Percentiles rank a stretch among this genome's conserved stretches.
These are phyloP conservation scores for Ramaria rubella DNA, from an alignment of 768 basidiomycete species.

Conservation along the genomic window DNA sequence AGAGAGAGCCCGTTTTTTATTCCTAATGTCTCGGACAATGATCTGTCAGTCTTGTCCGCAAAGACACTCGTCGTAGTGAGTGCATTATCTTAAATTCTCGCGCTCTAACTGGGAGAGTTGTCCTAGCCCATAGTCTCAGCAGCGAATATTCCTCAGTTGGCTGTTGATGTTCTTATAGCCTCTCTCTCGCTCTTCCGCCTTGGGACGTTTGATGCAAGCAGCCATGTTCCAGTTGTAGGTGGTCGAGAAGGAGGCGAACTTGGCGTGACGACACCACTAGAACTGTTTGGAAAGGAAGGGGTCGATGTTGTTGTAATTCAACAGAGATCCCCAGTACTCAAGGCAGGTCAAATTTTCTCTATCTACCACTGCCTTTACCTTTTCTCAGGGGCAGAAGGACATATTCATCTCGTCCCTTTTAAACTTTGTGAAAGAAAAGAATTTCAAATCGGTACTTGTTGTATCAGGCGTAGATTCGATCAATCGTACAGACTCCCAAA, in stretches of 20 bases:
- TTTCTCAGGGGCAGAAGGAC: constrained; percentile 53
- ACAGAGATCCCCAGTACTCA: constrained; percentile 73
- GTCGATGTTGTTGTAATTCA: constrained; percentile 57
- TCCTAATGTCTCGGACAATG: neutral
- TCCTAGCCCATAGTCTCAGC: constrained; percentile 65
- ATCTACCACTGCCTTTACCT: neutral
- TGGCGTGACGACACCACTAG: constrained; percentile 68
- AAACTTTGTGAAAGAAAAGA: constrained; percentile 46
- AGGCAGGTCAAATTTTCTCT: constrained; percentile 38
- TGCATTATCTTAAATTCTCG: neutral
- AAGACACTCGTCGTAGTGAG: constrained; percentile 2
- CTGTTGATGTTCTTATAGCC: constrained; percentile 66
- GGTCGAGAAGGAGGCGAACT: constrained; percentile 53
- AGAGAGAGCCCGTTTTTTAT: neutral
- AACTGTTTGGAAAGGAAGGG: constrained; percentile 57
- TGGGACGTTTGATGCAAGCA: constrained; percentile 56
- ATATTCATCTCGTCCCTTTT: constrained; percentile 55
- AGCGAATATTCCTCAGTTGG: constrained; percentile 76
- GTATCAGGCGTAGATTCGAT: constrained; percentile 71
- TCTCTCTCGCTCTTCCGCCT: constrained; percentile 54
- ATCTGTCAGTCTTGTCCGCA: neutral
- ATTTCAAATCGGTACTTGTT: constrained; percentile 50
- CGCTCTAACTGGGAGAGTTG: neutral
- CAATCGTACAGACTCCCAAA: constrained; percentile 69
- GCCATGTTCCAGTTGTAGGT: constrained; percentile 67